A percentile compares a stretch with the other conserved stretches of the same genome.
Evolutionary conservation across 805 yeast genomes (phyloP).

Genomic region (Sugiyamaella mastotermitis): DNA sequence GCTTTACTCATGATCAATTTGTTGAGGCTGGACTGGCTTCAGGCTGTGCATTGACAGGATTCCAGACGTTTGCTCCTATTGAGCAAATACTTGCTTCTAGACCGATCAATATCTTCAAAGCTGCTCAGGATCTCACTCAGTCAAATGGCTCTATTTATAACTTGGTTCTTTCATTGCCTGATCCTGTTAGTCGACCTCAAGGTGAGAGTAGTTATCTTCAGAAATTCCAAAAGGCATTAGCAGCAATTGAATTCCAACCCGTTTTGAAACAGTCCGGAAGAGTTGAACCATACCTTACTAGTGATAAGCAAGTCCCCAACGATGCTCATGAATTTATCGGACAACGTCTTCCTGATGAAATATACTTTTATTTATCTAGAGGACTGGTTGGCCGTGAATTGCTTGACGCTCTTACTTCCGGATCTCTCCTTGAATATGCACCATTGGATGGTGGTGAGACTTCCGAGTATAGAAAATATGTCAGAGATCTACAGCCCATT

Average conservation of each 20-base stretch:
- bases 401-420: slow-evolving; percentile 62
- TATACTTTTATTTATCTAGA: slow-evolving; percentile 70
- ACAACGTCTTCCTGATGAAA: slow-evolving; percentile 79
- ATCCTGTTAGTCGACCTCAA: slow-evolving; percentile 10
- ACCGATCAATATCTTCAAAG: slow-evolving; percentile 19
- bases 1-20: slow-evolving; percentile 58
- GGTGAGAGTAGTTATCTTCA: slow-evolving; percentile 31
- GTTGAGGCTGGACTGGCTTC: slow-evolving; percentile 70
- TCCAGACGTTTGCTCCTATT: slow-evolving; percentile 48
- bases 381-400: slow-evolving; percentile 65
- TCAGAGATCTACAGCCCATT: slow-evolving; percentile 32
- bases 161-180: slow-evolving; percentile 24
- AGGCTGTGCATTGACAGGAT: slow-evolving; percentile 67
- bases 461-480: slow-evolving; percentile 46
- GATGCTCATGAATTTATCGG: slow-evolving; percentile 80
- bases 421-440: slow-evolving; percentile 53
- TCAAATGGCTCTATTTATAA: slow-evolving; percentile 26
- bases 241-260: slow-evolving; percentile 68
- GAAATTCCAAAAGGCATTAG: slow-evolving; percentile 59
- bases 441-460: slow-evolving; percentile 61
- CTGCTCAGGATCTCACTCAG: slow-evolving; percentile 26
- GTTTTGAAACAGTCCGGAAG: slow-evolving; percentile 63
- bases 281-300: slow-evolving; percentile 52
- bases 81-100: slow-evolving; percentile 22
- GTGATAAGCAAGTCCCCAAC: slow-evolving; percentile 55